phyloP scores from a whole-genome alignment of 1,139 yeast species.

The Zygoascus meyerae region DNA sequence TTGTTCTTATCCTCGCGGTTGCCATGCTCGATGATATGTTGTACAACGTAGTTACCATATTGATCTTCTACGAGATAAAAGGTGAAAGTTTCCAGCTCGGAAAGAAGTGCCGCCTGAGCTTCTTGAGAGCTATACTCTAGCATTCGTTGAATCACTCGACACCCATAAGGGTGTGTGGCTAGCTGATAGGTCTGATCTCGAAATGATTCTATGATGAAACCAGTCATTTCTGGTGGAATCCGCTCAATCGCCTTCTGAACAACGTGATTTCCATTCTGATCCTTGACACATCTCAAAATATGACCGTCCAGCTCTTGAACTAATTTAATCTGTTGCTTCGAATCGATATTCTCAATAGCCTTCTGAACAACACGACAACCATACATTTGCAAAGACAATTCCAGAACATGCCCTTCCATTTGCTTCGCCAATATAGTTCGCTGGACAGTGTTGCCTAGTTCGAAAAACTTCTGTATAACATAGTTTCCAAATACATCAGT shows the following conservation, averaged over 20 bases:
- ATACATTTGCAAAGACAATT: slow-evolving; percentile 85
- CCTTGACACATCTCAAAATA: slow-evolving; percentile 77
- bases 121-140: slow-evolving; percentile 62
- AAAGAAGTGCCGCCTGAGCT: slow-evolving; percentile 55
- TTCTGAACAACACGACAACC: slow-evolving; percentile 97
- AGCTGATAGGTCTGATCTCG: slow-evolving; percentile 78
- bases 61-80: slow-evolving; percentile 87
- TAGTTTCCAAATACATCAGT: slow-evolving; percentile 98
- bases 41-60: slow-evolving; percentile 96
- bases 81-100: slow-evolving; percentile 67
- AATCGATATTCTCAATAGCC: slow-evolving; percentile 70
- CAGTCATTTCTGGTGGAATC: slow-evolving; percentile 65
- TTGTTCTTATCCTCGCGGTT: slow-evolving; percentile 45
- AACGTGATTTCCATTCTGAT: slow-evolving; percentile 97
- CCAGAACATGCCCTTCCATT: slow-evolving; percentile 73
- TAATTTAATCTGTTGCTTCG: slow-evolving; percentile 64
- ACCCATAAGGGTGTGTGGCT: slow-evolving; percentile 95
- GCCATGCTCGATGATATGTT: slow-evolving; percentile 86
- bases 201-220: slow-evolving; percentile 68
- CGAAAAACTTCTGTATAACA: slow-evolving; percentile 92
- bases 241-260: slow-evolving; percentile 91
- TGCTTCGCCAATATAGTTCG: slow-evolving; percentile 61
- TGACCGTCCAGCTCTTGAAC: slow-evolving; percentile 67
- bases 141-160: slow-evolving; percentile 90
- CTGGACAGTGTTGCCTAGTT: slow-evolving; percentile 69